phyloP scores from a whole-genome alignment of 352 stramenopile genomes.

The Pythium plurisporium region DNA sequence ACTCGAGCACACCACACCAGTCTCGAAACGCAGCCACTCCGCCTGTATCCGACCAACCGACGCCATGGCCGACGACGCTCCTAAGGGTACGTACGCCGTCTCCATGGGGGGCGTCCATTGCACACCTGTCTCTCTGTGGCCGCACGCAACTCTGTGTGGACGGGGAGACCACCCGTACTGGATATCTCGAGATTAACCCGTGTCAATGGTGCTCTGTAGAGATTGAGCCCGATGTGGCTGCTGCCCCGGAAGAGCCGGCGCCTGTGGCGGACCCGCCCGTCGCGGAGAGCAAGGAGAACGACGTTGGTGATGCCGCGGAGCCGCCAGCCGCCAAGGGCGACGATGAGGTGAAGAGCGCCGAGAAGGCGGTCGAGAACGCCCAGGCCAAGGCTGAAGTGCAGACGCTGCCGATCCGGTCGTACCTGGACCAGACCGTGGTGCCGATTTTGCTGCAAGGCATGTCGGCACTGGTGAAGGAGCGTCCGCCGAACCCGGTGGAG shows the following conservation, averaged over 20 bases:
- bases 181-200: background rate
- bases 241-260: conserved; percentile 10
- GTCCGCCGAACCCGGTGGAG: conserved; percentile 95
- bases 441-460: conserved; percentile 98
- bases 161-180: background rate
- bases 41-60: conserved; percentile 16
- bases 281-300: conserved; percentile 27
- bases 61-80: conserved; percentile 57
- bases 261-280: conserved; percentile 9
- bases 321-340: conserved; percentile 17
- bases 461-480: conserved; percentile 97
- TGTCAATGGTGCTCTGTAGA: too few relatives aligned
- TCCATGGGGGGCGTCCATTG: too few relatives aligned
- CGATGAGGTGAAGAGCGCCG: conserved; percentile 54
- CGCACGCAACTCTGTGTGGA: background rate
- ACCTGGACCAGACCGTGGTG: conserved; percentile 98
- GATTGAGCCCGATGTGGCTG: conserved; percentile 24
- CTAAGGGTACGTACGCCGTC: conserved; percentile 35
- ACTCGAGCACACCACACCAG: background rate
- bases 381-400: conserved; percentile 91
- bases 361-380: conserved; percentile 64
- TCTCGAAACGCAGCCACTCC: conserved; percentile 4
- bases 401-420: conserved; percentile 94
- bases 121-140: too few relatives aligned
- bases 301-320: conserved; percentile 7